Percentiles rank a stretch among this genome's conserved stretches.
These are phyloP conservation scores for Lepiota subincarnata DNA, from an alignment of 768 basidiomycete species.

Conservation along the genomic window DNA sequence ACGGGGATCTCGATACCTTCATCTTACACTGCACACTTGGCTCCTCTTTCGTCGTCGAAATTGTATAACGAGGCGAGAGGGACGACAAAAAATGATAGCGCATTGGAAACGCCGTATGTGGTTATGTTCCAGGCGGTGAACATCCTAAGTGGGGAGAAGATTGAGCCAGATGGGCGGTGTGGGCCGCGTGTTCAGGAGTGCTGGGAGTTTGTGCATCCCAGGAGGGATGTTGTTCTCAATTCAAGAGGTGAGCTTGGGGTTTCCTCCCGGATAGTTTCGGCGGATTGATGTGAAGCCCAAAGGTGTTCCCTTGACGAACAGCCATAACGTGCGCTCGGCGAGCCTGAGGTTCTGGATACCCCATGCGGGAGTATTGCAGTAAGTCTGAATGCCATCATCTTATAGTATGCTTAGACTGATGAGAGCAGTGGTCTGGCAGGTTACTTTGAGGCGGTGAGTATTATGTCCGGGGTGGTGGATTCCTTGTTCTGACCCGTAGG, in stretches of 20 bases:
- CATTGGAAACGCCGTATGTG: conserved; percentile 93
- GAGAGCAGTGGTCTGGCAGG: conserved; percentile 75
- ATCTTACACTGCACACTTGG: conserved; percentile 92
- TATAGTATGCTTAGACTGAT: neutral
- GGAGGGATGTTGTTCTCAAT: conserved; percentile 74
- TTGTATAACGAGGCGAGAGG: conserved; percentile 76
- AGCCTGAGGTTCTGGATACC: conserved; percentile 89
- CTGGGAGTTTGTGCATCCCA: conserved; percentile 96
- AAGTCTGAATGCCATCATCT: conserved; percentile 16
- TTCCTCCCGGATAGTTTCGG: neutral
- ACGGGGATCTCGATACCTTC: conserved; percentile 94
- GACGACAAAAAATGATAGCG: conserved; percentile 59
- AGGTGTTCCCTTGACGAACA: conserved; percentile 93
- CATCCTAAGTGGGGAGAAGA: conserved; percentile 77
- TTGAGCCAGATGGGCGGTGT: conserved; percentile 56
- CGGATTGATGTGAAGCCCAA: conserved; percentile 2
- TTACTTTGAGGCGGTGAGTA: conserved; percentile 83
- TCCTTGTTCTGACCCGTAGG: conserved; percentile 4
- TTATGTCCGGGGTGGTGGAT: neutral
- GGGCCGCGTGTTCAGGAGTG: conserved; percentile 89
- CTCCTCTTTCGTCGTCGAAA: conserved; percentile 92
- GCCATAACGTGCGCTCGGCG: conserved; percentile 88
- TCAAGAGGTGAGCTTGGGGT: conserved; percentile 49
- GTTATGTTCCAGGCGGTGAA: conserved; percentile 98
- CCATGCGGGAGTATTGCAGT: conserved; percentile 88